Percentiles rank a stretch among this genome's conserved stretches.
Evolutionary conservation across 2,329 filamentous ascomycete species (phyloP).

Genomic region (Grosmannia clavigera): DNA sequence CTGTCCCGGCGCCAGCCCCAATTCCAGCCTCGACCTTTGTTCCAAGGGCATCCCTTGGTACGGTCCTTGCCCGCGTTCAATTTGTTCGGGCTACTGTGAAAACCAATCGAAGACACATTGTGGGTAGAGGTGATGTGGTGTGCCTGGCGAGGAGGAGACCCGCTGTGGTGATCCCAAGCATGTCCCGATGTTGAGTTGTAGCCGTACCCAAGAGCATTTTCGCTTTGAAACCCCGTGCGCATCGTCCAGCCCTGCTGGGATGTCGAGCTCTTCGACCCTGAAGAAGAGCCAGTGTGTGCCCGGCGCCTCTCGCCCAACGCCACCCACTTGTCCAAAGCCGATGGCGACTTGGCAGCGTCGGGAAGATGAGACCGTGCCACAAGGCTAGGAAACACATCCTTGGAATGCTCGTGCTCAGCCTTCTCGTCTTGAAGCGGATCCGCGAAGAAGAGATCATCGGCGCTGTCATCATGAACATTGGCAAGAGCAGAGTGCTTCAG

Average conservation of each 20-base stretch:
- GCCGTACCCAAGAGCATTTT: conserved; percentile 25
- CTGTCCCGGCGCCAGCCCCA: conserved; percentile 50
- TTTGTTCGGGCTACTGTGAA: conserved; percentile 19
- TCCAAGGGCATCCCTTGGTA: conserved; percentile 42
- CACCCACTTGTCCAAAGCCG: conserved; percentile 70
- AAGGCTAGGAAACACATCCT: not conserved
- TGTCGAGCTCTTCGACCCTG: conserved; percentile 25
- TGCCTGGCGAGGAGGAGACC: conserved; percentile 12
- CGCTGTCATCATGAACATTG: conserved; percentile 52
- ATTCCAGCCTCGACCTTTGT: conserved; percentile 46
- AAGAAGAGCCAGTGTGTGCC: conserved; percentile 41
- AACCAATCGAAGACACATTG: conserved; percentile 12
- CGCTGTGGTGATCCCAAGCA: conserved; percentile 35
- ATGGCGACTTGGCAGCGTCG: conserved; percentile 34
- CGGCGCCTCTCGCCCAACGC: conserved; percentile 75
- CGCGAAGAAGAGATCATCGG: conserved; percentile 63
- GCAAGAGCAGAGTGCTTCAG: conserved; percentile 28
- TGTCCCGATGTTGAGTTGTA: conserved; percentile 34
- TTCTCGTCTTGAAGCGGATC: conserved; percentile 35
- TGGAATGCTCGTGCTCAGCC: conserved; percentile 19
- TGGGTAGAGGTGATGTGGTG: conserved; percentile 13
- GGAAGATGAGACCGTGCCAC: conserved; percentile 9
- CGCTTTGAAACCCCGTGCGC: conserved; percentile 10
- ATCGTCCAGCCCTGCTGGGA: conserved; percentile 37
- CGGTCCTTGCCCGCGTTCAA: conserved; percentile 32